These are phyloP conservation scores for Kappamyces sp. DNA, from an alignment of 192 early-diverging fungal species.

Conservation along the genomic window DNA sequence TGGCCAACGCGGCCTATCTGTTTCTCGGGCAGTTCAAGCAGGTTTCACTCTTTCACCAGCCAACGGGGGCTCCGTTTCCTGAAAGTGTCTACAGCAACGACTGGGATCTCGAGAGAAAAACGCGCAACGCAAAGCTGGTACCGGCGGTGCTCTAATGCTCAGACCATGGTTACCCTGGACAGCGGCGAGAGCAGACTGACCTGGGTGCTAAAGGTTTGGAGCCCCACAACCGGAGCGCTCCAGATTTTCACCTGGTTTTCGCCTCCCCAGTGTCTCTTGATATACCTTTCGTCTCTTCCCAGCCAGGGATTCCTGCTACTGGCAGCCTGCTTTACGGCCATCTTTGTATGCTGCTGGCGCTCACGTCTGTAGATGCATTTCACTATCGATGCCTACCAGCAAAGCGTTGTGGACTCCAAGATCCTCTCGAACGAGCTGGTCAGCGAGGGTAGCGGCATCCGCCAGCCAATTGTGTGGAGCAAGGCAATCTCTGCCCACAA, in stretches of 20 bases:
- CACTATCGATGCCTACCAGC: constrained; percentile 1
- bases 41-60: constrained; percentile 6
- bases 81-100: constrained; percentile 9
- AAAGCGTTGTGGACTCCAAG: constrained; percentile 6
- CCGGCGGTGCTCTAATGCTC: constrained; percentile 4
- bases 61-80: constrained; percentile 6
- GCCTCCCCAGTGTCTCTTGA: constrained; percentile 2
- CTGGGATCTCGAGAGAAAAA: constrained; percentile 13
- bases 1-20: too few relatives aligned
- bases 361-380: constrained; percentile 5
- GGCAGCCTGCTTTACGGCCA: constrained; percentile 6
- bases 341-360: neutral
- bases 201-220: constrained; percentile 13
- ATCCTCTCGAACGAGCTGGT: constrained; percentile 7
- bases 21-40: constrained; percentile 1
- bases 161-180: neutral
- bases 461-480: constrained; percentile 6
- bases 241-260: constrained; percentile 11
- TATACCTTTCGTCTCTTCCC: neutral
- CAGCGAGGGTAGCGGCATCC: constrained; percentile 2
- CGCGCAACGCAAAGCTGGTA: constrained; percentile 9
- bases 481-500: neutral
- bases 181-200: neutral
- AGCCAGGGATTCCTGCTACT: neutral
- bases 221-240: neutral